Base-by-base conservation (phyloP, 2,329 filamentous ascomycete species). In the Botrytis medusae region DNA sequence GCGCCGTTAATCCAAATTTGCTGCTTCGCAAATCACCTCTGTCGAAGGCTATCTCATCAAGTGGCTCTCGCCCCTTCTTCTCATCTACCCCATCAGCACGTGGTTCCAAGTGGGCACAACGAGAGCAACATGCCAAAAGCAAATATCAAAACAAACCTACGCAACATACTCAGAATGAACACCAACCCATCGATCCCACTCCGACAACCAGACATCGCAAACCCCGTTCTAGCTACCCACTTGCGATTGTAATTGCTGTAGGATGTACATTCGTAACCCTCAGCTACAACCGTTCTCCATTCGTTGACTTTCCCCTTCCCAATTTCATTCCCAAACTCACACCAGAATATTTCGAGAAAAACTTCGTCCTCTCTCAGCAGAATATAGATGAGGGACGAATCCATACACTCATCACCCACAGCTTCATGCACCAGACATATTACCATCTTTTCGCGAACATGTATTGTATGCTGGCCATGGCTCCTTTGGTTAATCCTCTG, bases 281-380 rank as follows among this genome's bases (percentile, higher is more conserved):
- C 51, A 69, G 65, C 37, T 69, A 57, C n/a, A 69, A 69, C n/a
- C 65, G 65, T 44, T 69, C 65, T n/a, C 65, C 46, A 29, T 68
- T 54, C 46, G 25, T 40, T 7, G 48, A 59, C 4, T 32, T 57
- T 44, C 34, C 65, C 40, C 65, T 69, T 1, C 65, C 65, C n/a
- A 12, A 1, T 42, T n/a, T 54, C 5, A 1, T 68, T 29, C 64
- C 64, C 3, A 68, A 68, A 42, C 37, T 69, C 25, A 69, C 48
- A 29, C 48, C 48, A 14, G 40, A 51, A 37, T 69, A 42, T 51
- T 37, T 57, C 18, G 65, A 69, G 6, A 69, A 22, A 16, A 29
- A 69, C 5, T 69, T 69, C 18, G 22, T 69, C 10, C 65, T 69
- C 32, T 69, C 65, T 4, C 65, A 69, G 34, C 25, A 59, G 40